Conservation (phyloP, 2,329 filamentous ascomycete genomes). For the Aspergillus brasiliensis region DNA sequence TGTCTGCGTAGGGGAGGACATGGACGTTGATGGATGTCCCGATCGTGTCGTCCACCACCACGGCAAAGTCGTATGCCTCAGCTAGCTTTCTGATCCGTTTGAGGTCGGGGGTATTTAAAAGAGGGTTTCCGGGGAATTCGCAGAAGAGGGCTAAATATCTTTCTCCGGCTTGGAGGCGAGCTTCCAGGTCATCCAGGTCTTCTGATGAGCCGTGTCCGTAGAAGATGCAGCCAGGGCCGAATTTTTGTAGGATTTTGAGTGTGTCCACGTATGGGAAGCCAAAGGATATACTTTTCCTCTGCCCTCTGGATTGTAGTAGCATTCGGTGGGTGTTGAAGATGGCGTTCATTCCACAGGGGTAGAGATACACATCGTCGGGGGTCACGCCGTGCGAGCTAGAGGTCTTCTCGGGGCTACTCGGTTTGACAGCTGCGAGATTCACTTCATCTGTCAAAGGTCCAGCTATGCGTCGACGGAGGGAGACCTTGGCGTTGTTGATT, state of each 20-base stretch:
- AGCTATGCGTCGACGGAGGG: neutral
- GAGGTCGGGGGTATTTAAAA: neutral
- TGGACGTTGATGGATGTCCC: neutral
- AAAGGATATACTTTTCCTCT: neutral
- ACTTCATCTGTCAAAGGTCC: neutral
- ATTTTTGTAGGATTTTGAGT: neutral
- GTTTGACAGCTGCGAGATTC: neutral
- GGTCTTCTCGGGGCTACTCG: neutral
- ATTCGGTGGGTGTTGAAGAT: neutral
- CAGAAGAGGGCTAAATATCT: constrained; percentile 1
- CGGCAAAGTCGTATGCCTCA: neutral
- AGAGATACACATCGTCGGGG: neutral
- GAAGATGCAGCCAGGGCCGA: neutral
- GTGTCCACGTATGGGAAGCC: neutral
- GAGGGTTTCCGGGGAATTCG: constrained; percentile 2
- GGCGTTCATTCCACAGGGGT: neutral
- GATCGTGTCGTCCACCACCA: constrained; percentile 7
- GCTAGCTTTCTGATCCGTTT: neutral
- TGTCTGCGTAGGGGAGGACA: neutral
- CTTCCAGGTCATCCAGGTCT: constrained; percentile 2
- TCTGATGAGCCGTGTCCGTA: neutral
- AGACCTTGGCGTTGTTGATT: neutral
- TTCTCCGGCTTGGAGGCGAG: neutral
- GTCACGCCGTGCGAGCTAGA: neutral
- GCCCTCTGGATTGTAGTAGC: neutral